Evolutionary conservation across 2,329 filamentous ascomycete species (phyloP).

Genomic region (Xylaria sp.): DNA sequence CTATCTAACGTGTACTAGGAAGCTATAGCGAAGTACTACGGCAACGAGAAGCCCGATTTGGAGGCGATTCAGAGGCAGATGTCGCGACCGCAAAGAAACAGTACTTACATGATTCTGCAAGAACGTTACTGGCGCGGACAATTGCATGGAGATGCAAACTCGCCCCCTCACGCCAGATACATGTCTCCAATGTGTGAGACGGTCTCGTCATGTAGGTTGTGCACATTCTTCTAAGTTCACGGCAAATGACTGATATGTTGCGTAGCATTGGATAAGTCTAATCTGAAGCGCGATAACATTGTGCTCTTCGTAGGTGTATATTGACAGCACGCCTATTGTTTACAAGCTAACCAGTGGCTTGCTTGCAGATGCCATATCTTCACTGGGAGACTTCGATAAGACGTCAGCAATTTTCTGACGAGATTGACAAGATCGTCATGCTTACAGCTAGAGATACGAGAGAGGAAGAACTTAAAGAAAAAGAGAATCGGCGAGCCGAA

Average conservation of each 20-base stretch:
- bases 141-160: constrained; percentile 43
- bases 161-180: constrained; percentile 51
- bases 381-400: constrained; percentile 56
- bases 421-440: constrained; percentile 42
- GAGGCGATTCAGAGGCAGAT: constrained; percentile 24
- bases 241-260: background rate
- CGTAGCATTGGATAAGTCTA: constrained; percentile 22
- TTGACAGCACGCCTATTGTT: background rate
- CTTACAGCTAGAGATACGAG: background rate
- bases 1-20: constrained; percentile 36
- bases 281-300: constrained; percentile 37
- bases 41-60: constrained; percentile 36
- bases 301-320: constrained; percentile 43
- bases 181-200: constrained; percentile 51
- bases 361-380: constrained; percentile 53
- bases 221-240: background rate
- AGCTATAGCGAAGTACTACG: constrained; percentile 49
- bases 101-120: constrained; percentile 46
- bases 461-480: background rate
- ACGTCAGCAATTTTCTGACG: constrained; percentile 44
- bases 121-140: constrained; percentile 53
- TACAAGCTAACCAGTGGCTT: background rate
- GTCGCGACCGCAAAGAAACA: constrained; percentile 22
- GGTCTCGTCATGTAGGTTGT: constrained; percentile 44
- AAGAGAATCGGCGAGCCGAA: background rate